These are phyloP conservation scores for Chlamydomonas sp. DNA, from an alignment of 139 green algal genomes.

Conservation along the genomic window DNA sequence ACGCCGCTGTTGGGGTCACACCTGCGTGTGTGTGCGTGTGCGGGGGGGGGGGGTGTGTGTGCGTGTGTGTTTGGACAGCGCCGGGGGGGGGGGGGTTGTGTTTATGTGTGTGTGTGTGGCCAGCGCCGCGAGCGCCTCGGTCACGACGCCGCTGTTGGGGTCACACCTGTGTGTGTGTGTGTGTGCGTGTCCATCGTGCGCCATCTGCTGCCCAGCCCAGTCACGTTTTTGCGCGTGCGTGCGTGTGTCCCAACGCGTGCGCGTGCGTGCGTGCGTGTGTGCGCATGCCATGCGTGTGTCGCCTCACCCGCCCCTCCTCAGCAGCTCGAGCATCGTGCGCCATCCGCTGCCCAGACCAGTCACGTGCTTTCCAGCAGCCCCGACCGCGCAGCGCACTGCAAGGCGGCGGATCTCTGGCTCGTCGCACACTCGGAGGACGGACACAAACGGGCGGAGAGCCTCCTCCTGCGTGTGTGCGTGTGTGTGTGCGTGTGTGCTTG, in stretches of 20 bases:
- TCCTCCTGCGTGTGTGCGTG: too few species aligned
- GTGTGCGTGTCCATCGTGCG: neutral
- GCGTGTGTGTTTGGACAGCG: too few species aligned
- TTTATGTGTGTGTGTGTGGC: too few species aligned
- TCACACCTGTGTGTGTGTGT: neutral
- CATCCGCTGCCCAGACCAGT: slow-evolving; percentile 55
- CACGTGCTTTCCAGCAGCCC: slow-evolving; percentile 34
- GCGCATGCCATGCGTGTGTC: slow-evolving; percentile 36
- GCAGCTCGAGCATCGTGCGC: slow-evolving; percentile 46
- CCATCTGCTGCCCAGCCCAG: slow-evolving; percentile 47
- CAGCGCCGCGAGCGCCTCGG: too few species aligned
- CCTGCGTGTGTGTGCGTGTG: too few species aligned
- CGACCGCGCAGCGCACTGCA: slow-evolving; percentile 3
- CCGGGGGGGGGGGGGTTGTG: too few species aligned
- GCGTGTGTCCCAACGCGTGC: too few species aligned
- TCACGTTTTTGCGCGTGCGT: too few species aligned
- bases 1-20: too few species aligned
- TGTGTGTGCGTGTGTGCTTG: too few species aligned
- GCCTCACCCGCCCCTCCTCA: slow-evolving; percentile 52
- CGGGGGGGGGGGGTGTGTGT: too few species aligned
- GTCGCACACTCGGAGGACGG: slow-evolving; percentile 69
- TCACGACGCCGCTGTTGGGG: neutral
- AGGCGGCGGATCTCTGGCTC: slow-evolving; percentile 12
- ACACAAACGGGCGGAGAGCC: slow-evolving; percentile 80
- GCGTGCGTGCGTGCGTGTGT: too few species aligned